These are phyloP conservation scores for Oidium heveae DNA, from an alignment of 2,329 filamentous ascomycete species.

Conservation along the genomic window DNA sequence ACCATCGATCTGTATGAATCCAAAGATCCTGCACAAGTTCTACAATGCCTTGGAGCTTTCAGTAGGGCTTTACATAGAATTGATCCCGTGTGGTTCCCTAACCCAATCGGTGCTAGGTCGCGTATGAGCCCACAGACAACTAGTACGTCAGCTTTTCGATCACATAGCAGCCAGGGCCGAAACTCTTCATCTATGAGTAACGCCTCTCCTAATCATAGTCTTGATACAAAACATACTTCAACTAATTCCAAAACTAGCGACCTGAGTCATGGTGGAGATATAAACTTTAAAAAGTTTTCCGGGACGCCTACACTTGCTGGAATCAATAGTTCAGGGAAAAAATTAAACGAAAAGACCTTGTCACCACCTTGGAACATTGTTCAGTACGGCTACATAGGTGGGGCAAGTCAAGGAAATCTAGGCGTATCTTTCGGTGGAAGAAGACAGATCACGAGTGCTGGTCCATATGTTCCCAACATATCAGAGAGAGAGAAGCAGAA, in stretches of 20 bases:
- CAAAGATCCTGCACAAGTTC: constrained; percentile 86
- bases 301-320: constrained; percentile 27
- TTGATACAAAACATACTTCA: constrained; percentile 8
- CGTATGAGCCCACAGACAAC: constrained; percentile 42
- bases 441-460: constrained; percentile 71
- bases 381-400: constrained; percentile 96
- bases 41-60: constrained; percentile 81
- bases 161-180: constrained; percentile 19
- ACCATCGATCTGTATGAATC: constrained; percentile 90
- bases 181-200: constrained; percentile 32
- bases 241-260: constrained; percentile 13
- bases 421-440: constrained; percentile 80
- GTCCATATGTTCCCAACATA: constrained; percentile 53
- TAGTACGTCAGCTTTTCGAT: constrained; percentile 23
- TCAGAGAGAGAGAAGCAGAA: constrained; percentile 61
- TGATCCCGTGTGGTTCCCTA: constrained; percentile 49
- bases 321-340: constrained; percentile 79
- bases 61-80: constrained; percentile 58
- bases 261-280: constrained; percentile 23
- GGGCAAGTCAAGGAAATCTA: constrained; percentile 83
- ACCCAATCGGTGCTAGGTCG: constrained; percentile 46
- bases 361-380: constrained; percentile 93
- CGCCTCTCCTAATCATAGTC: constrained; percentile 23
- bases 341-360: constrained; percentile 53
- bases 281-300: constrained; percentile 34